Evolutionary conservation across 2,329 filamentous ascomycete genomes (phyloP).

Genomic region (Fusarium subglutinans): DNA sequence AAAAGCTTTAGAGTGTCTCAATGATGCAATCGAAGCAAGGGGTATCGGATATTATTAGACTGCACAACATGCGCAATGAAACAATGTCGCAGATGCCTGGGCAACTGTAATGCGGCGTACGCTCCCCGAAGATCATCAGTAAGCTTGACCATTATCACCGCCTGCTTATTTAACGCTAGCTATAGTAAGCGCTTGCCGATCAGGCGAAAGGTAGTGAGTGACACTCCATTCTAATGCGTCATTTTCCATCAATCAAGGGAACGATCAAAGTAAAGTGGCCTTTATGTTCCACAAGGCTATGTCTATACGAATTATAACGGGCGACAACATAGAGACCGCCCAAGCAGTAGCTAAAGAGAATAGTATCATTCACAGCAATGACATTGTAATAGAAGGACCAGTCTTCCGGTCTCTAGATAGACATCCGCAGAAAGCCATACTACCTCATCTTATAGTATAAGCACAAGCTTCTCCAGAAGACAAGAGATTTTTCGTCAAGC

Average conservation of each 20-base stretch:
- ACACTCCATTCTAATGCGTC: accelerated
- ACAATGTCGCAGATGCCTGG: not conserved
- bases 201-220: accelerated
- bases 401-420: accelerated
- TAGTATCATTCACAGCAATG: accelerated
- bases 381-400: accelerated
- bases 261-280: not conserved
- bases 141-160: no score
- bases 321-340: accelerated
- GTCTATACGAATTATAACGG: accelerated
- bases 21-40: not conserved
- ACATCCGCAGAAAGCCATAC: no score
- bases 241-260: not conserved
- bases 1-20: not conserved
- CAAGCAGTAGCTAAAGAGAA: no score
- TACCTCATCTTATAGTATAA: no score
- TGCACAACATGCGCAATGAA: accelerated
- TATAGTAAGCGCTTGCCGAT: no score
- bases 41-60: accelerated
- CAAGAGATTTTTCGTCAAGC: no score
- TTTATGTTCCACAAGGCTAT: not conserved
- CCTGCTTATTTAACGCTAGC: no score
- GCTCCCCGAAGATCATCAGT: no score
- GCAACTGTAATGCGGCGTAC: not conserved
- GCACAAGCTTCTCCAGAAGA: no score